These are phyloP conservation scores for Sporothrix brasiliensis DNA, from an alignment of 2,329 filamentous ascomycete species.

Conservation along the genomic window DNA sequence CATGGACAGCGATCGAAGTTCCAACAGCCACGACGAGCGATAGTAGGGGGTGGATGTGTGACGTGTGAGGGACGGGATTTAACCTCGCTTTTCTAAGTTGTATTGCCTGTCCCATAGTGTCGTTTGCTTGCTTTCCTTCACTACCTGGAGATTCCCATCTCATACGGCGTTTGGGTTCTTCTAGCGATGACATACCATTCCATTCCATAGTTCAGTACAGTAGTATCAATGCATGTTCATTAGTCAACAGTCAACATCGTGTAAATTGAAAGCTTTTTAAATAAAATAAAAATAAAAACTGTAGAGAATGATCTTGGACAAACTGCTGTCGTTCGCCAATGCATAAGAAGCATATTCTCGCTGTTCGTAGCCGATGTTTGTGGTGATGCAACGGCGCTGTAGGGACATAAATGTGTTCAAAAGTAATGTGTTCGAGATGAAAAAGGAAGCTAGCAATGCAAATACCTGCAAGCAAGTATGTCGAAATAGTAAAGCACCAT, in stretches of 20 bases:
- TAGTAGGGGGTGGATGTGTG: background rate
- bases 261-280: no score
- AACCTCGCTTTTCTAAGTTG: background rate
- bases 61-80: no score
- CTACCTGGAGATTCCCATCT: background rate
- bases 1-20: constrained; percentile 52
- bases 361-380: background rate
- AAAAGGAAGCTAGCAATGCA: background rate
- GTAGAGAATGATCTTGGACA: background rate
- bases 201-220: background rate
- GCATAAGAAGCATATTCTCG: background rate
- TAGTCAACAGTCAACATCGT: background rate
- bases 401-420: background rate
- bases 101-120: background rate
- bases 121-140: background rate
- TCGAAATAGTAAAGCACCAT: background rate
- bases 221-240: background rate
- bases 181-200: constrained; percentile 12
- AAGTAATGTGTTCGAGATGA: no score
- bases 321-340: background rate
- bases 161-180: constrained; percentile 18
- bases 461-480: background rate
- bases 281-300: no score
- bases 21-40: constrained; percentile 35
- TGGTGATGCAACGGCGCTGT: background rate